Evolutionary conservation across 352 stramenopile species (phyloP).

Genomic region (Phytophthora foliorum): DNA sequence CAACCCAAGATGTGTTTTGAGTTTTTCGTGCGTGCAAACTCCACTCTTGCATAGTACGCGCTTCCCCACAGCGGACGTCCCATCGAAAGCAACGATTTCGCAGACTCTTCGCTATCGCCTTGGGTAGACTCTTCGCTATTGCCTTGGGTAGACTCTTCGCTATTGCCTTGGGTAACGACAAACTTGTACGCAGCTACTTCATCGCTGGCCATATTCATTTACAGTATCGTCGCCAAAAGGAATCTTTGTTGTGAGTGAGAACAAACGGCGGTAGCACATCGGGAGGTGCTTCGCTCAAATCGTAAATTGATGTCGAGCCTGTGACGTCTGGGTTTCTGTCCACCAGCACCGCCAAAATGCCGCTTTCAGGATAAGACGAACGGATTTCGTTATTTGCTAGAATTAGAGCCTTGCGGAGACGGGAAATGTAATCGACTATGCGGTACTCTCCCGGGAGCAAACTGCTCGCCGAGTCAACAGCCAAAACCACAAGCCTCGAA

Average conservation of each 20-base stretch:
- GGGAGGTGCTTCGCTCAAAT: background rate
- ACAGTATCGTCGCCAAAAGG: background rate
- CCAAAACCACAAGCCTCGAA: background rate
- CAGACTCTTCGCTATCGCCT: too few species aligned
- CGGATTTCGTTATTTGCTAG: background rate
- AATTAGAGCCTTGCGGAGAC: background rate
- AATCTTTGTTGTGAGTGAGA: background rate
- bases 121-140: too few species aligned
- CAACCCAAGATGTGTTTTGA: too few species aligned
- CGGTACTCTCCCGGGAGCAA: background rate
- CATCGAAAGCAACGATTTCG: background rate
- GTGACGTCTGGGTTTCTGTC: background rate
- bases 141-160: too few species aligned
- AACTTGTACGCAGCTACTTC: slow-evolving; percentile 1
- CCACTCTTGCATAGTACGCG: background rate
- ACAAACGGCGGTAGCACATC: background rate
- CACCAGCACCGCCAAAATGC: background rate
- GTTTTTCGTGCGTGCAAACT: background rate
- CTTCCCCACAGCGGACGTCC: background rate
- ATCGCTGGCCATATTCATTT: background rate
- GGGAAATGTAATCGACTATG: background rate
- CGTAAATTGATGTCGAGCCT: background rate
- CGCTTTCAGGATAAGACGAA: background rate
- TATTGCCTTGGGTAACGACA: background rate
- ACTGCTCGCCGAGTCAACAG: background rate